Evolutionary conservation across 148 eudicot genomes (phyloP).

Genomic region (Salicornia ramosissima): DNA sequence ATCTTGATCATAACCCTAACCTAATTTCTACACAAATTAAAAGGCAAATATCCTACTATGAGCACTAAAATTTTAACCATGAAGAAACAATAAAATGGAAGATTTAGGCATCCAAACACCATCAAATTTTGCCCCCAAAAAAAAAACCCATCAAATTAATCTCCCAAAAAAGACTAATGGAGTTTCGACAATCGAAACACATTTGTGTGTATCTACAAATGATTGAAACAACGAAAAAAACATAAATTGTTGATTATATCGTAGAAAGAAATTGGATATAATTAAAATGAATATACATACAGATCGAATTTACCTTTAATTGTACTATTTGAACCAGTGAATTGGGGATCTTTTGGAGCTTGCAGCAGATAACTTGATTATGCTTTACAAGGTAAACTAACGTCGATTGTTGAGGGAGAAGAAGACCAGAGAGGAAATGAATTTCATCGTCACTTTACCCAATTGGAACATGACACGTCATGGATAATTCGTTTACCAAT

Average conservation of each 20-base stretch:
- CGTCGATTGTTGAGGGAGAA: background rate
- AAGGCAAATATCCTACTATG: no score
- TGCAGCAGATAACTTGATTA: background rate
- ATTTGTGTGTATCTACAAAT: background rate
- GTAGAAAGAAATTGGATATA: no score
- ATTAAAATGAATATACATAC: no score
- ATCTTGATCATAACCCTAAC: background rate
- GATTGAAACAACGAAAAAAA: no score
- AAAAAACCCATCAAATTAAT: background rate
- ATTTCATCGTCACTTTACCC: conserved; percentile 26
- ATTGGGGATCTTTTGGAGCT: background rate
- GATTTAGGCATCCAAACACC: background rate
- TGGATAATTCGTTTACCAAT: background rate
- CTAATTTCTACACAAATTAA: background rate
- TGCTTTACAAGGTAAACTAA: background rate
- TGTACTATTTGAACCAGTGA: background rate
- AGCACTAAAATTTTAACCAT: no score
- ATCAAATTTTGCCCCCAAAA: background rate
- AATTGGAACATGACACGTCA: conserved; percentile 14
- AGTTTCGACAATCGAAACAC: background rate
- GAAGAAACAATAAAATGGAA: background rate
- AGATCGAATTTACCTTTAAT: conserved; percentile 17
- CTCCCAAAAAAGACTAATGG: background rate
- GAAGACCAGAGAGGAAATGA: background rate
- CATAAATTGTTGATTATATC: no score